A percentile compares a stretch with the other conserved stretches of the same genome.
These are phyloP conservation scores for Umbelopsis sp. DNA, from an alignment of 371 early-diverging fungal genomes.

Conservation along the genomic window DNA sequence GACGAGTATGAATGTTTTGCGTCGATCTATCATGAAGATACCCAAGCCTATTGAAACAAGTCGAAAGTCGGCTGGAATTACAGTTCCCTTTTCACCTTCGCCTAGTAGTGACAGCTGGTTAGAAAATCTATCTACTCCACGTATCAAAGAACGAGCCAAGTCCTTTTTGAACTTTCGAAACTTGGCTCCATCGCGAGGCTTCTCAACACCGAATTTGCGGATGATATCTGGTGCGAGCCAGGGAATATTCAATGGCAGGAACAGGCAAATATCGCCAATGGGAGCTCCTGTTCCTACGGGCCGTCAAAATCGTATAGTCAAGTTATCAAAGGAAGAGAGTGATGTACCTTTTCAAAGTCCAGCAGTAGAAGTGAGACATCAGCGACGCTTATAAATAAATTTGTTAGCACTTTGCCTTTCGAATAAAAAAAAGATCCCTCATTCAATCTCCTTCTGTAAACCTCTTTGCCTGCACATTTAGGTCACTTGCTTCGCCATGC, in stretches of 20 bases:
- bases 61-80: not conserved
- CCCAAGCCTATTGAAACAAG: not conserved
- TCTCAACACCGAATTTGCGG: slow-evolving; percentile 11
- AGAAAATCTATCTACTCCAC: not conserved
- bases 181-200: not conserved
- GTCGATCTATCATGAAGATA: slow-evolving; percentile 13
- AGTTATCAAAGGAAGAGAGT: not conserved
- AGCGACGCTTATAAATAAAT: not conserved
- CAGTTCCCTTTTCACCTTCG: not conserved
- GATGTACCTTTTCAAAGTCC: not conserved
- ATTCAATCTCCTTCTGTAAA: not conserved
- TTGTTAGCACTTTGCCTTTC: not conserved
- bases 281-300: not conserved
- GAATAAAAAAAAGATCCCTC: not conserved
- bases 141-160: slow-evolving; percentile 5
- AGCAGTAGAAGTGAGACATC: not conserved
- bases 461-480: not conserved
- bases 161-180: slow-evolving; percentile 1
- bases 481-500: not conserved
- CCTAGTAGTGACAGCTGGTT: slow-evolving; percentile 6
- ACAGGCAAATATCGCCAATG: slow-evolving; percentile 4
- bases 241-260: slow-evolving; percentile 1
- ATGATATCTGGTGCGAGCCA: not conserved
- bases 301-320: not conserved
- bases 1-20: slow-evolving; percentile 8